Percentiles rank a stretch among this genome's conserved stretches.
These are phyloP conservation scores for Trichophyton verrucosum DNA, from an alignment of 2,329 filamentous ascomycete species.

Conservation along the genomic window DNA sequence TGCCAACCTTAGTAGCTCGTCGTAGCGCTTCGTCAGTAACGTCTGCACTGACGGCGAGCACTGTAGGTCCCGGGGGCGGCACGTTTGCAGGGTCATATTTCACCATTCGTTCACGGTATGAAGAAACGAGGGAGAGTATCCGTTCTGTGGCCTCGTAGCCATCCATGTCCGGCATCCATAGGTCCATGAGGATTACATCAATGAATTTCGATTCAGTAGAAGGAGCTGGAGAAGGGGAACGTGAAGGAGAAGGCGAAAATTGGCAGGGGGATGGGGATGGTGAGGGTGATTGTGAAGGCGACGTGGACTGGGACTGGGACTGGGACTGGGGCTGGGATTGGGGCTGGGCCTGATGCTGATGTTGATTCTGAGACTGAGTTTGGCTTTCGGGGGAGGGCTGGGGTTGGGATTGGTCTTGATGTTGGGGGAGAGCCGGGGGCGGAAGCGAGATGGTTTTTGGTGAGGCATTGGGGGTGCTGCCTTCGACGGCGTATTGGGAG, in stretches of 20 bases:
- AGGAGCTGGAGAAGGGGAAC: not conserved
- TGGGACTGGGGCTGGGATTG: not conserved
- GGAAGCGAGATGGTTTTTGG: not conserved
- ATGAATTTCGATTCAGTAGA: constrained; percentile 31
- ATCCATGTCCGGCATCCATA: constrained; percentile 66
- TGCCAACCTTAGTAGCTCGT: constrained; percentile 49
- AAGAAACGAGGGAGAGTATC: constrained; percentile 45
- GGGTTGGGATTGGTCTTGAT: not conserved
- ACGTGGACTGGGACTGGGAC: not conserved
- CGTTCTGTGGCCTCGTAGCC: constrained; percentile 55
- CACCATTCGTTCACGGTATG: constrained; percentile 20
- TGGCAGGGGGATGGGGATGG: not conserved
- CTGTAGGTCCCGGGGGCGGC: constrained; percentile 28
- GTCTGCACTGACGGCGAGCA: constrained; percentile 55
- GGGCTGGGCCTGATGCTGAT: not conserved
- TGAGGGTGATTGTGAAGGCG: not conserved
- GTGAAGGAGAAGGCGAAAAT: not conserved
- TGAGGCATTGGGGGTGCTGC: not conserved
- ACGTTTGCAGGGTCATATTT: not conserved
- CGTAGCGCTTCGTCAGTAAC: constrained; percentile 52
- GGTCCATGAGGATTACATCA: constrained; percentile 58
- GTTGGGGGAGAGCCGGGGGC: not conserved
- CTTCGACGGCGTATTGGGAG: not conserved
- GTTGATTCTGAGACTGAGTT: not conserved
- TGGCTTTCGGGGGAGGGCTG: not conserved